Evolutionary conservation across 2,329 filamentous ascomycete species (phyloP), one percentile per base, ranked within the genome.

Genomic region (Aspergillus aculeatinus): DNA sequence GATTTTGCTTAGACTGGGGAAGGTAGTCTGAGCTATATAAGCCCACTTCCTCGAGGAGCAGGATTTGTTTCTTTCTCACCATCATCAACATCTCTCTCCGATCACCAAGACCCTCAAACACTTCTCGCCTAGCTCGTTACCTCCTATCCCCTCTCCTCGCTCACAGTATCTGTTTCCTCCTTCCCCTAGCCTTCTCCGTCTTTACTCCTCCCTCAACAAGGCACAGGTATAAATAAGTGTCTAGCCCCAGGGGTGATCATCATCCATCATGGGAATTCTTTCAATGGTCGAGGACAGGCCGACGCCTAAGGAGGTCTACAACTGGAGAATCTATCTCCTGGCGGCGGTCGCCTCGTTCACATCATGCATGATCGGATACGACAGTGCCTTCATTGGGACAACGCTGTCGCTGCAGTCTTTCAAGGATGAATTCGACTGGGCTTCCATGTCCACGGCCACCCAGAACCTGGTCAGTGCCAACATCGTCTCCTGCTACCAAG

Each of bases 401-500:
- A 92, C 90, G 1, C 79, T 93, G 33, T 85, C 88, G 2, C 80
- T 94, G 31, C 80, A 83, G 0, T 89, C 89, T 0, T 93, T 93
- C 75, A 81, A 80, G 49, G 69, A 80, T 1, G 90, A 93, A 71
- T 94, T 94, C 72, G 68, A 79, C 14, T 88, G 92, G 67, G 77
- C 73, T 2, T 68, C 75, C 2, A 83, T 87, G 76, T 23, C 57
- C 51, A 7, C 51, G 10, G 71, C 7, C 60, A 74, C 2, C 55
- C 67, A 16, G 72, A 82, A 86, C 31, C 75, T 89, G 4, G 78
- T 89, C 51, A 87, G 86, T 69, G 81, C 87, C 68, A 94, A 93
- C 73, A 92, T 93, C 62, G 90, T 92, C 55, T 92, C 88, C 27
- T 85, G 89, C 57, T 93, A 91, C 77, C 91, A 94, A 75, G 91